Evolutionary conservation across 495 filamentous ascomycete species (phyloP), one percentile per base, ranked within the genome.

Genomic region (Filosporella fistucella): DNA sequence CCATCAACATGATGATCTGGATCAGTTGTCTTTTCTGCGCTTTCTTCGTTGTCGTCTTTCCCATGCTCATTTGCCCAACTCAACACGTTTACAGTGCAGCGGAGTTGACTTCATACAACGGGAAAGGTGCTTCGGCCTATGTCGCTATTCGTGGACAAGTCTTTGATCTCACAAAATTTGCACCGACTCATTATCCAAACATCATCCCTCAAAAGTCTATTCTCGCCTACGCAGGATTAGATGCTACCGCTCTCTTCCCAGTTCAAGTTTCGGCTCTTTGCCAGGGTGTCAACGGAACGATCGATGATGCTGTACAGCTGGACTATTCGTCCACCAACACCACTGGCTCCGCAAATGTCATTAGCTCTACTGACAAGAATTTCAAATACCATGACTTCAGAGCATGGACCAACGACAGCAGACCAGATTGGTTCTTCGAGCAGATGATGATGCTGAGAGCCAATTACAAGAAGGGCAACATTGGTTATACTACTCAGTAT

Each of bases 1-100:
- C 93, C 26, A 99, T 99, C 76, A 99, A 99, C 71, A 66, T 97
- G 54, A 78, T 97, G 65, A 99, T 99, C 61, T 99, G 93, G 93
- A 76, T 91, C 51, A 75, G 73, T 57, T 97, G 93, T 66, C 69
- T 68, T 37, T 69, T 86, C 54, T 80, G 87, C 2, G 74, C 85
- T 36, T 99, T 97, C 75, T 88, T 99, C 74, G 81, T 85, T 60
- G 82, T 96, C 45, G 76, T 80, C 57, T 94, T 98, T 64, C 93
- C 93, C 14, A 68, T 73, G 53, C 69, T 97, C 46, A 85, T 99
- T 58, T 99, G 93, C 68, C 93, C 93, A 0, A 91, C 70, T 24
- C 94, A 97, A 60, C 65, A 91, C 58, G 87, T 99, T 24, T 96
- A 75, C 68, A 93, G 86, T 32, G 69, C 85, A 10, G 70, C 75